Base-by-base conservation (phyloP, 345 rosid species). In the Microcos paniculata region DNA sequence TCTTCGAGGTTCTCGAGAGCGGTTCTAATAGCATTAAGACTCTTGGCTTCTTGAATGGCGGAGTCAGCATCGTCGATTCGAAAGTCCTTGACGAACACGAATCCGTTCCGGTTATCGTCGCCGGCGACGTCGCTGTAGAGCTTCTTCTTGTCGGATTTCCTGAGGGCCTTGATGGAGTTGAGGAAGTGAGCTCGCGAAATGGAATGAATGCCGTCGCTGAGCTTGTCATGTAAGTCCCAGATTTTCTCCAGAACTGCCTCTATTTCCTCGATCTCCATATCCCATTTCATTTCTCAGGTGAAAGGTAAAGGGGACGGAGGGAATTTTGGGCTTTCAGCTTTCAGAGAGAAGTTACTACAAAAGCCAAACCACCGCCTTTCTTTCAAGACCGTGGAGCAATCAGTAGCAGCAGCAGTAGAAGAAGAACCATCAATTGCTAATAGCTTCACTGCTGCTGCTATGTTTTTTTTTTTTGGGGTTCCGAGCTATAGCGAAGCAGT, bases 1-100 rank as follows among this genome's bases (percentile, higher is more conserved):
- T 96, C 98, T 81, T 93, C 98, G 45, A 93, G 96, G 81, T 92
- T 90, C 90, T 96, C 99, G 73, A 93, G 92, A 74, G 99, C 95
- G 45, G 94, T 87, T 33, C 99, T 85, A 45, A 96, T 96, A 30
- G 90, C 88, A 72, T 92, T 90, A 28, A 96, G 87, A 78, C 98
- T 93, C 85, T 93, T 96, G 24, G 94, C 97, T 88, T 96, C 98
- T 28, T 82, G 89, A 81, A 93, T 82, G 19, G 91, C 84, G 16
- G 89, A 83, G 64, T 90, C 97, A 75, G 74, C 72, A 12, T 86
- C 88, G 26, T 88, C 86, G 45, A 84, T 79, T 14, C 88, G 81
- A 45, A 88, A 81, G 40, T 92, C 98, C 87, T 96, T 93, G 43
- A 89, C 88, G 87, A 87, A 91, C 24, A 96, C 96, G 79, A 83